Evolutionary conservation across 805 yeast species (phyloP).

Genomic region (Metschnikowia arizonensis): DNA sequence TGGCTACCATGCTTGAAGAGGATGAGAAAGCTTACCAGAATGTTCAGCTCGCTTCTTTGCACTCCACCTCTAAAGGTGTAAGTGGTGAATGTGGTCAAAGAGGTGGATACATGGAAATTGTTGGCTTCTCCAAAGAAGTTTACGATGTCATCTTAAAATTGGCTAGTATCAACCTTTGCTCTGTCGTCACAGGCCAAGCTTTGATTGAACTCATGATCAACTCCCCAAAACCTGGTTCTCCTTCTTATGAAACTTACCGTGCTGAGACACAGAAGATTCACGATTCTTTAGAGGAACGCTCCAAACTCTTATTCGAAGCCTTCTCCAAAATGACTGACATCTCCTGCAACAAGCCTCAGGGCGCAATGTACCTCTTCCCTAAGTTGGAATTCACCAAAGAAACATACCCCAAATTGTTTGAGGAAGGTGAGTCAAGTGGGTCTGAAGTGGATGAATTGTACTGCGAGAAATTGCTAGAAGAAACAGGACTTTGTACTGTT

Average conservation of each 20-base stretch:
- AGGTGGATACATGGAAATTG: conserved; percentile 96
- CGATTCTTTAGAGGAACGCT: conserved; percentile 57
- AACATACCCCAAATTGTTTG: conserved; percentile 50
- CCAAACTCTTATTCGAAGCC: conserved; percentile 61
- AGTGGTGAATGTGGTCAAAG: conserved; percentile 99
- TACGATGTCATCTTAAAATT: conserved; percentile 71
- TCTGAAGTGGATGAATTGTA: conserved; percentile 81
- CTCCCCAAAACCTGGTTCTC: conserved; percentile 80
- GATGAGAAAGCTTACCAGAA: conserved; percentile 55
- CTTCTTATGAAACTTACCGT: conserved; percentile 63
- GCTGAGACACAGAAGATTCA: conserved; percentile 62
- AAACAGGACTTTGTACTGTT: conserved; percentile 93
- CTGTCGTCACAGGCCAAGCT: conserved; percentile 94
- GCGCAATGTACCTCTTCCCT: conserved; percentile 98
- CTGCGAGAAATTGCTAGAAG: conserved; percentile 76
- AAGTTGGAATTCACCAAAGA: conserved; percentile 52
- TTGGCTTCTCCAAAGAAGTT: conserved; percentile 72
- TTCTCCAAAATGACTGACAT: conserved; percentile 79
- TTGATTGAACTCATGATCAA: conserved; percentile 87
- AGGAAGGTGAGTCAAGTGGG: conserved; percentile 53
- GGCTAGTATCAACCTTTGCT: conserved; percentile 87
- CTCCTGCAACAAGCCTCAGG: conserved; percentile 83
- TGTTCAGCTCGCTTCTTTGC: conserved; percentile 88
- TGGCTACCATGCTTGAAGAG: conserved; percentile 54
- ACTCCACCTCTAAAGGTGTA: conserved; percentile 97